Percentiles rank a stretch among this genome's conserved stretches.
Conservation (phyloP, 2,329 filamentous ascomycete species). For the Lasiodiplodia citricola region DNA sequence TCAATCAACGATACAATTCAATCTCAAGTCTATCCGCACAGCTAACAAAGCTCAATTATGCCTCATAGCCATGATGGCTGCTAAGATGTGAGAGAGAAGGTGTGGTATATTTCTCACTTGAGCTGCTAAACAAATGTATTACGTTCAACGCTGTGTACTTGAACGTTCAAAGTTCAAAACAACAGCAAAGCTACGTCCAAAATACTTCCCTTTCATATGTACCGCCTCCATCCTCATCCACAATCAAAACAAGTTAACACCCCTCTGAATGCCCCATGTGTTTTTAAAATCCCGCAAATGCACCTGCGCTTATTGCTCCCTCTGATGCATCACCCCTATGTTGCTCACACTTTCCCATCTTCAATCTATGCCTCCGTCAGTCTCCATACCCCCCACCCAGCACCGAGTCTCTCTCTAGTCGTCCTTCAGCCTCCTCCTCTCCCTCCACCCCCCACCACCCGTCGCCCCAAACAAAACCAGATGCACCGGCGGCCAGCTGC, state of each 20-base stretch:
- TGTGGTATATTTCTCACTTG: not conserved
- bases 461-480: conserved; percentile 4
- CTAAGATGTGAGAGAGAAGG: not conserved
- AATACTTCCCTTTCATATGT: not conserved
- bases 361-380: not conserved
- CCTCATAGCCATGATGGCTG: too few relatives aligned
- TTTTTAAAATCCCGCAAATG: not conserved
- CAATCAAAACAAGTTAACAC: not conserved
- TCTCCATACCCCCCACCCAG: too few relatives aligned
- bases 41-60: not conserved
- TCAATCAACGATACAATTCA: not conserved
- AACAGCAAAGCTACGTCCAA: not conserved
- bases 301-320: not conserved
- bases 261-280: not conserved
- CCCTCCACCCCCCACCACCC: not conserved
- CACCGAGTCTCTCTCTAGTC: not conserved
- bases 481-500: conserved; percentile 17
- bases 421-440: not conserved
- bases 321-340: not conserved
- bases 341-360: not conserved
- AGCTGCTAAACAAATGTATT: not conserved
- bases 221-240: not conserved
- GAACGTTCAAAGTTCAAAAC: not conserved
- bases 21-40: not conserved
- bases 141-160: not conserved